Evolutionary conservation across 116 monocot species (phyloP).

Genomic region (Posidonia oceanica): DNA sequence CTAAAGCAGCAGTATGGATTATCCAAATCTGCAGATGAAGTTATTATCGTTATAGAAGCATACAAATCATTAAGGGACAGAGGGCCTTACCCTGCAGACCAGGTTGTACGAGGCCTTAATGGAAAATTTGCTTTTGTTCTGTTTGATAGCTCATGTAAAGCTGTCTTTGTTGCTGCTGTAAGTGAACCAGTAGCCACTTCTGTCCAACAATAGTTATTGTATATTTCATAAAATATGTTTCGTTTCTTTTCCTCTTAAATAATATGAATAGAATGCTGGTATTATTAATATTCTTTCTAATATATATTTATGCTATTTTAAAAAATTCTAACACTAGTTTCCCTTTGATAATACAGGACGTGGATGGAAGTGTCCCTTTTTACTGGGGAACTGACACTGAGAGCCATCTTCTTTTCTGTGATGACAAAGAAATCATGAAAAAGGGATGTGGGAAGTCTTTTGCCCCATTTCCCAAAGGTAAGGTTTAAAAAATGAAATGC

Average conservation of each 20-base stretch:
- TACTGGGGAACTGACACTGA: slow-evolving; percentile 80
- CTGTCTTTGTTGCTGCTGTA: slow-evolving; percentile 65
- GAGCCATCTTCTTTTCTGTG: slow-evolving; percentile 52
- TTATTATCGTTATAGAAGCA: slow-evolving; percentile 67
- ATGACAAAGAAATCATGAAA: slow-evolving; percentile 66
- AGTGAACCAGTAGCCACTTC: background rate
- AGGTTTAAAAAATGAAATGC: background rate
- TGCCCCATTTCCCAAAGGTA: slow-evolving; percentile 99
- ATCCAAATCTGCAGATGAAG: slow-evolving; percentile 68
- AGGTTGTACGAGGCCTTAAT: slow-evolving; percentile 69
- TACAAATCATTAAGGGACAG: slow-evolving; percentile 82
- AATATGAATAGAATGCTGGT: too few relatives aligned
- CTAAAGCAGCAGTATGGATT: slow-evolving; percentile 89
- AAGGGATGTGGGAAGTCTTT: slow-evolving; percentile 83
- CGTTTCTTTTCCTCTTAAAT: background rate
- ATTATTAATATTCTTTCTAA: background rate
- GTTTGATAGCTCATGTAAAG: slow-evolving; percentile 50
- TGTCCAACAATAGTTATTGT: background rate
- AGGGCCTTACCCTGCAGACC: slow-evolving; percentile 80
- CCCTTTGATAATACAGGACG: slow-evolving; percentile 35
- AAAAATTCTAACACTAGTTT: background rate
- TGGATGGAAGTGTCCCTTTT: slow-evolving; percentile 73
- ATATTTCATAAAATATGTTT: background rate
- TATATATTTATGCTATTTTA: background rate
- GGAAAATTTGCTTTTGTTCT: slow-evolving; percentile 86